phyloP scores from a whole-genome alignment of 2,329 filamentous ascomycete genomes.

The Mariannaea elegans region DNA sequence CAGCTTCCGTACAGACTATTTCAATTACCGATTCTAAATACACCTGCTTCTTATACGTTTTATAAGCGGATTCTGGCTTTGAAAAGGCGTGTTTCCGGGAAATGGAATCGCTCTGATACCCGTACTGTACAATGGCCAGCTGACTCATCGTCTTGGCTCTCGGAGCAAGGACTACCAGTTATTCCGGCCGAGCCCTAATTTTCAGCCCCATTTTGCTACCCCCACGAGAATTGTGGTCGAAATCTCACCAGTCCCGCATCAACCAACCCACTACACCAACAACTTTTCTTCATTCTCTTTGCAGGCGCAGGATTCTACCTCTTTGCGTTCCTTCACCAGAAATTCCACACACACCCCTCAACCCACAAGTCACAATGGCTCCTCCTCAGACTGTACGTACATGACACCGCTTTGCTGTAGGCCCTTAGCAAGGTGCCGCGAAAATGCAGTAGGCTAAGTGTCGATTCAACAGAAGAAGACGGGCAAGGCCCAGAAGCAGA shows the following conservation, averaged over 20 bases:
- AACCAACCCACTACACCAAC: slow-evolving; percentile 20
- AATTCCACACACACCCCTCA: slow-evolving; percentile 23
- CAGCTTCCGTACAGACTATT: background rate
- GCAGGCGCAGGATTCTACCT: slow-evolving; percentile 84
- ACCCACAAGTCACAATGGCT: slow-evolving; percentile 73
- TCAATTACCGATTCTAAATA: background rate
- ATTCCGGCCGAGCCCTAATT: slow-evolving; percentile 48
- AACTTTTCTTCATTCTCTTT: slow-evolving; percentile 21
- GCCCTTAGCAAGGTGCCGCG: slow-evolving; percentile 49
- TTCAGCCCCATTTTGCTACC: slow-evolving; percentile 33
- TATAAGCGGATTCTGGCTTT: background rate
- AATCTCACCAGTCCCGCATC: slow-evolving; percentile 21
- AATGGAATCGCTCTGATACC: background rate
- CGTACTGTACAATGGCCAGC: background rate
- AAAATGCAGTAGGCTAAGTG: slow-evolving; percentile 95
- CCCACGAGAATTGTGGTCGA: slow-evolving; percentile 40
- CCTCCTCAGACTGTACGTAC: slow-evolving; percentile 88
- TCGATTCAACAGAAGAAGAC: slow-evolving; percentile 72
- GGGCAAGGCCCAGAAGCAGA: slow-evolving; percentile 79
- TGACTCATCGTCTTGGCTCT: background rate
- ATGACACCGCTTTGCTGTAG: slow-evolving; percentile 93
- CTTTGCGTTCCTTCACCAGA: slow-evolving; percentile 61
- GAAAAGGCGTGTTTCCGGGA: background rate
- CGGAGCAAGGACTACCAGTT: slow-evolving; percentile 10
- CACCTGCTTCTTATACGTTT: too few relatives aligned